Conservation (phyloP, 1,284 basidiomycete species). For the Rhodotorula sp. region DNA sequence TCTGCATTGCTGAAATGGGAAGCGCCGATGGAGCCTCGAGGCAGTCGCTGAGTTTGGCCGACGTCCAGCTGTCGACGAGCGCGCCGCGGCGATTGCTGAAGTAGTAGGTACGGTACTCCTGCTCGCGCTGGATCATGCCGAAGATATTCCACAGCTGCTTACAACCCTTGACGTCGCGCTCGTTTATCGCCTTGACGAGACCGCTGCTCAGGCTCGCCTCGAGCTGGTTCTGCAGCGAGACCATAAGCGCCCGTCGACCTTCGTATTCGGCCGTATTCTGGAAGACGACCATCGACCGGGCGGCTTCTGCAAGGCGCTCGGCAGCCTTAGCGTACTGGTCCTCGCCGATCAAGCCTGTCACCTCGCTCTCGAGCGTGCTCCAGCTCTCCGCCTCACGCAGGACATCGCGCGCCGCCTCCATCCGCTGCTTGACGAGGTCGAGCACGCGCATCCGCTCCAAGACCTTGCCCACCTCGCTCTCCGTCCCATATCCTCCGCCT, state of each 20-base stretch:
- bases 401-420: conserved; percentile 81
- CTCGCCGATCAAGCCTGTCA: conserved; percentile 71
- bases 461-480: conserved; percentile 55
- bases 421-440: conserved; percentile 75
- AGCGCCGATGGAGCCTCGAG: neutral
- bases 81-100: conserved; percentile 71
- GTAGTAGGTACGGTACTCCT: conserved; percentile 89
- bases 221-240: conserved; percentile 86
- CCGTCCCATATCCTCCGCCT: conserved; percentile 46
- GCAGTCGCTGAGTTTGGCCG: conserved; percentile 39
- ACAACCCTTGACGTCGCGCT: conserved; percentile 69
- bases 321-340: conserved; percentile 77
- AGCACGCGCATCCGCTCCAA: conserved; percentile 73
- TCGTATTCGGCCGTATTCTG: conserved; percentile 84
- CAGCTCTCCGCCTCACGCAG: conserved; percentile 88
- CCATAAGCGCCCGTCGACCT: conserved; percentile 73
- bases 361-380: conserved; percentile 88
- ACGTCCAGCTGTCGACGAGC: conserved; percentile 68
- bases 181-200: conserved; percentile 74
- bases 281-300: conserved; percentile 81
- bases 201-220: conserved; percentile 84
- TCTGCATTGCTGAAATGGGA: neutral
- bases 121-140: conserved; percentile 79
- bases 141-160: conserved; percentile 80
- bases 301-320: conserved; percentile 79